Base-by-base conservation (phyloP, 2,329 filamentous ascomycete species). In the Cladosporium sphaerospermum region DNA sequence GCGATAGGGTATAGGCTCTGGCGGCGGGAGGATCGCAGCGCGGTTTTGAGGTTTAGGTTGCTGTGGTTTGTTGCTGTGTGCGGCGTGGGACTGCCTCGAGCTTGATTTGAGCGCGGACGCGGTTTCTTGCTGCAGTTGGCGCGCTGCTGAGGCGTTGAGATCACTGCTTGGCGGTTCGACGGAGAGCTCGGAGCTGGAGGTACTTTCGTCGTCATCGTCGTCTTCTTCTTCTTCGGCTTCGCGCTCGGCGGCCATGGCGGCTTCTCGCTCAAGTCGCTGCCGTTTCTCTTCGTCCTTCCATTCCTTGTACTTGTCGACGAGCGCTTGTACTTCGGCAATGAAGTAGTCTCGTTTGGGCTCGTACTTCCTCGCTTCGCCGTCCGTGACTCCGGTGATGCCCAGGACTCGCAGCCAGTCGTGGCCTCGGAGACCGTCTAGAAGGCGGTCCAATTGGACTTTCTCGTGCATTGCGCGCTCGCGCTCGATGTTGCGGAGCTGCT, bases 211-310 rank as follows among this genome's bases (percentile, higher is more conserved):
- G 28, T 57, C 58, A 39, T 57, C 68, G 48, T 70, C 67, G 33
- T 39, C 36, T n/a, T 39, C 36, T 39, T 39, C 36, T 39, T 67
- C 69, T 39, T 68, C 73, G 14, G 75, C 73, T 11, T 78, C 77
- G 40, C 76, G 72, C 19, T 70, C 71, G 42, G 69, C 70, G 50
- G 78, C 67, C 13, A 47, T 45, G 3, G 77, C 79, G 45, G 83
- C 84, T 56, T 92, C 89, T 63, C 84, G 88, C 63, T 89, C 86
- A 2, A 82, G 72, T 69, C 89, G 89, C 55, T 88, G 77, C 41
- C 86, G 82, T 73, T 91, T 95, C 69, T 99, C 93, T 67, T 95
- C 89, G 56, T 91, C 80, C 57, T 85, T 90, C 91, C 91, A 97
- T 52, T 81, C 76, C 47, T 84, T 81, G 67, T 96, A 97, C 67